These are phyloP conservation scores for Protomyces arabidopsidicola DNA, from an alignment of 1,139 yeast genomes.

Conservation along the genomic window DNA sequence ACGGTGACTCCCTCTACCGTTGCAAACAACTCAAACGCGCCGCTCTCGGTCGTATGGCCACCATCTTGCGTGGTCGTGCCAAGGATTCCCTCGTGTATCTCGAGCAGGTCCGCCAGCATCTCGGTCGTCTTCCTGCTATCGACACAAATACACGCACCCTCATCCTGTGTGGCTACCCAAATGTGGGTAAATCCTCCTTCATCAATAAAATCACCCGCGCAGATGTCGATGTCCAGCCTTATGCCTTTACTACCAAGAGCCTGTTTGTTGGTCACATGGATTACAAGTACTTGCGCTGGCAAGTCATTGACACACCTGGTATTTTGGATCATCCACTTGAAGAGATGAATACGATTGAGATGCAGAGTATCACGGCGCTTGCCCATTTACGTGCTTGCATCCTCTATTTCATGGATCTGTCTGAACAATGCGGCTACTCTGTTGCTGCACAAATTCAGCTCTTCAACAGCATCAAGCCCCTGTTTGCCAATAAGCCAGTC, in stretches of 20 bases:
- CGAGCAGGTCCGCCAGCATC: conserved; percentile 98
- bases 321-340: conserved; percentile 97
- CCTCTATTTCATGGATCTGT: conserved; percentile 92
- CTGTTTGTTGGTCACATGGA: conserved; percentile 96
- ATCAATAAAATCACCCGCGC: conserved; percentile 91
- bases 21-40: conserved; percentile 98
- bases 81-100: conserved; percentile 89
- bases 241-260: conserved; percentile 95
- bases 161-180: conserved; percentile 96
- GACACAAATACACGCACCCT: conserved; percentile 98
- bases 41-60: conserved; percentile 99
- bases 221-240: conserved; percentile 98
- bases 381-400: conserved; percentile 97
- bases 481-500: conserved; percentile 93
- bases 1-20: conserved; percentile 95
- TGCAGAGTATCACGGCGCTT: conserved; percentile 98
- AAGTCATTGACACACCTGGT: conserved; percentile 99
- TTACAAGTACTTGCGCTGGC: conserved; percentile 93
- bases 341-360: conserved; percentile 98
- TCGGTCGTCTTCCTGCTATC: conserved; percentile 95
- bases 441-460: conserved; percentile 95
- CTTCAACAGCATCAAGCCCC: conserved; percentile 93
- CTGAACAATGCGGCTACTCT: conserved; percentile 98
- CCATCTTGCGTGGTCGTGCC: conserved; percentile 76
- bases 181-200: conserved; percentile 97